Conservation (phyloP, 1,284 basidiomycete genomes). For the Taiwanofungus camphoratus region DNA sequence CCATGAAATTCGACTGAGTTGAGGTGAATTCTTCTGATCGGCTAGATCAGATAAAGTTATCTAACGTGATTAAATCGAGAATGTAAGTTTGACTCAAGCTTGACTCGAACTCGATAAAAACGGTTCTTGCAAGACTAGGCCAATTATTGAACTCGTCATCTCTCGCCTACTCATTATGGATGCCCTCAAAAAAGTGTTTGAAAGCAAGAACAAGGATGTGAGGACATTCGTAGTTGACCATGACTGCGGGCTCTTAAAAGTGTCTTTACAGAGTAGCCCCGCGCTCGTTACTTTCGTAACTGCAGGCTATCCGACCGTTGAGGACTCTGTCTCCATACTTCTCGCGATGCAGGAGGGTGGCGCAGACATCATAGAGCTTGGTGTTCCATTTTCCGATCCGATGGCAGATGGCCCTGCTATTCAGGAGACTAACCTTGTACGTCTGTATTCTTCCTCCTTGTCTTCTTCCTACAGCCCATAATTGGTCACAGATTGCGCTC, state of each 20-base stretch:
- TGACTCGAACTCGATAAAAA: conserved; percentile 7
- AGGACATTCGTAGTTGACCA: conserved; percentile 2
- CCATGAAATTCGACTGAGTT: too few relatives aligned
- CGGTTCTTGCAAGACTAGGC: conserved; percentile 5
- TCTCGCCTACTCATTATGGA: conserved; percentile 50
- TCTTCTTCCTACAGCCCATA: conserved; percentile 4
- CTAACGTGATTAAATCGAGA: too few relatives aligned
- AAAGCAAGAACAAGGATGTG: conserved; percentile 65
- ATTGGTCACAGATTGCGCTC: conserved; percentile 65
- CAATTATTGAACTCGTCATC: conserved; percentile 6
- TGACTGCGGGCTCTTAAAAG: not conserved
- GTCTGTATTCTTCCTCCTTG: conserved; percentile 23
- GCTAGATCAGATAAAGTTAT: too few relatives aligned
- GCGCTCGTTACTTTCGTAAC: conserved; percentile 89
- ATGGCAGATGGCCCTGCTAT: conserved; percentile 93
- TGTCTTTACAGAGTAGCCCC: conserved; percentile 47
- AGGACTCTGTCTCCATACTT: conserved; percentile 84
- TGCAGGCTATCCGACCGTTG: conserved; percentile 77
- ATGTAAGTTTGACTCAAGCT: too few relatives aligned
- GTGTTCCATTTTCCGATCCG: conserved; percentile 95
- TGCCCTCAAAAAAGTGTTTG: conserved; percentile 70
- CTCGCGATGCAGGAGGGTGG: conserved; percentile 92
- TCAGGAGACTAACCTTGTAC: conserved; percentile 86
- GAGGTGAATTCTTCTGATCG: too few relatives aligned
- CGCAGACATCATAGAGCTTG: conserved; percentile 93